Evolutionary conservation across 73 alveolate species (phyloP), one percentile per base, ranked within the genome.

Genomic region (Urostyla sp.): DNA sequence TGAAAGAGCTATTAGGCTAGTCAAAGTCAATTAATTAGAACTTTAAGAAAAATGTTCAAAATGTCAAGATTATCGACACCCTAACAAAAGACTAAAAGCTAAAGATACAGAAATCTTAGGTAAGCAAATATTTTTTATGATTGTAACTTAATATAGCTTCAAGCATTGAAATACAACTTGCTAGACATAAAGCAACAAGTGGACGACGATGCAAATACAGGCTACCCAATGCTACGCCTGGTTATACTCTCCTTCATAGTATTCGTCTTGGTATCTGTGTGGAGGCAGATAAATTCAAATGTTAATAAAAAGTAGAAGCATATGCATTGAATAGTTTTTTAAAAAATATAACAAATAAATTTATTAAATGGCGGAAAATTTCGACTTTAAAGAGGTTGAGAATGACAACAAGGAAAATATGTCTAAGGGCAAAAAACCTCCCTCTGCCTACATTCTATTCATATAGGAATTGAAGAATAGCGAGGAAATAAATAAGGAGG

Each of bases 211-310:
- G 23, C 5, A 27, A 51, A 66, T 4, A 18, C 49, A 10, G 80
- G 80, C 10, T 66, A 40, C 46, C 80, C 80, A 6, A 16, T 66
- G 18, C 60, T 66, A 43, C 37, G 80, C 48, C 44, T 43, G 18
- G 8, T 37, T 24, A 8, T 66, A 4, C 43, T 66, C 16, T 16
- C 23, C 43, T 7, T 18, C 5, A 66, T 66, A 18, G 21, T 45
- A 35, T 37, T 16, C 15, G 46, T 66, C 4, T 28, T 66, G 26
- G 5, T 6, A 46, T 66, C 45, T n/a, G 27, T 66, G 10, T 40
- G 46, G 40, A 8, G n/a, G 6, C 28, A 24, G 73, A 60, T 37
- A 10, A 30, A 27, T 7, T 34, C 60, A n/a, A 37, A 34, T 16
- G 20, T 34, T 7, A 21, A 10, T 8, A 23, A 35, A n/a, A 26